phyloP scores from a whole-genome alignment of 2,329 filamentous ascomycete species.

The Diaporthe humulicola region DNA sequence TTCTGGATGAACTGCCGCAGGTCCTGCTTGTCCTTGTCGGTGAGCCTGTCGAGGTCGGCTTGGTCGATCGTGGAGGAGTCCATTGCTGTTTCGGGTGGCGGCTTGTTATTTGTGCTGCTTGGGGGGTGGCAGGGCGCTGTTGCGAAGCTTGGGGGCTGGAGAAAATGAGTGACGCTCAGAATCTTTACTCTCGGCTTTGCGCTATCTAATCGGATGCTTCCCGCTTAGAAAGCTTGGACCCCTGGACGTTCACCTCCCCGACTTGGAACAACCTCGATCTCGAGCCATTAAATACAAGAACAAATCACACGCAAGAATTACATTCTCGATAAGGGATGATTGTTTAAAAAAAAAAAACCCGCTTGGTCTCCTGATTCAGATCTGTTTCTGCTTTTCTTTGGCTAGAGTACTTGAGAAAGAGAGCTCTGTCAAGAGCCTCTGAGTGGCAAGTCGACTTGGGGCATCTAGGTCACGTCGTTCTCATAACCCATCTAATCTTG shows the following conservation, averaged over 20 bases:
- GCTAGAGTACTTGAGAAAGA: not conserved
- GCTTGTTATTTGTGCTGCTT: not conserved
- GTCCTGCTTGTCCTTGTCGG: slow-evolving; percentile 86
- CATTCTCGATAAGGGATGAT: not conserved
- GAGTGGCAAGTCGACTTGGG: not conserved
- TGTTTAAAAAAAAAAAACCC: no score
- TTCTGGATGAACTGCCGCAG: slow-evolving; percentile 87
- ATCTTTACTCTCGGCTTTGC: slow-evolving; percentile 32
- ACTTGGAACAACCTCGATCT: not conserved
- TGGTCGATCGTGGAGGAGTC: slow-evolving; percentile 54
- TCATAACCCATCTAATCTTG: not conserved
- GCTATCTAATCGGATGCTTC: slow-evolving; percentile 30
- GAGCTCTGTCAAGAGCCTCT: not conserved
- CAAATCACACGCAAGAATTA: not conserved
- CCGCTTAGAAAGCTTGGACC: slow-evolving; percentile 16
- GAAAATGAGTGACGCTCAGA: slow-evolving; percentile 33
- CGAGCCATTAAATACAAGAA: not conserved
- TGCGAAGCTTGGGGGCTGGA: not conserved
- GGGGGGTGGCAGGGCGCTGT: not conserved
- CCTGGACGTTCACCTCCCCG: not conserved
- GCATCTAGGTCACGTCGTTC: not conserved
- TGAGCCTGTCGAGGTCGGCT: slow-evolving; percentile 80
- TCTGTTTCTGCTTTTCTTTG: no score
- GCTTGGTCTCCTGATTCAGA: no score
- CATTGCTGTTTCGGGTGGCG: slow-evolving; percentile 26